Percentiles rank a stretch among this genome's conserved stretches.
Conservation (phyloP, 1,139 yeast species). For the Suhomyces maxii region DNA sequence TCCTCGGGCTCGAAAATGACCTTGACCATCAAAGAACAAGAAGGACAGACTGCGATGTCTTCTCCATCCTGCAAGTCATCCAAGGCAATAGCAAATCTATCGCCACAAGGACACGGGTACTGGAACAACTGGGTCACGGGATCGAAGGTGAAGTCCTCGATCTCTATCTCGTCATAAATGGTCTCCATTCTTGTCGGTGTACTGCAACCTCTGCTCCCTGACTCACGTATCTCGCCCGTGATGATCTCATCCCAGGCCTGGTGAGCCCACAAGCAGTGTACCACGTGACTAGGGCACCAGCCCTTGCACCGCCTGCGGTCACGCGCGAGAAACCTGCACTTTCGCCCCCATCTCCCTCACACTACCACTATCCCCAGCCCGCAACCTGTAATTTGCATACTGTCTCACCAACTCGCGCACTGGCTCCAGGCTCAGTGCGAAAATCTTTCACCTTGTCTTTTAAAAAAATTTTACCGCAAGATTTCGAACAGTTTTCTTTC, state of each 20-base stretch:
- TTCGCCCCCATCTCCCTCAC: background rate
- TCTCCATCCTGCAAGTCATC: constrained; percentile 91
- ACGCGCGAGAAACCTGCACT: background rate
- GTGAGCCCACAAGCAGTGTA: no score
- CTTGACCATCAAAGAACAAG: constrained; percentile 90
- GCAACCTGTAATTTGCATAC: constrained; percentile 8
- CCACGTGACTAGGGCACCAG: constrained; percentile 11
- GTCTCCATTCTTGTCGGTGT: constrained; percentile 40
- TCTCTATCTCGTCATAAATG: constrained; percentile 91
- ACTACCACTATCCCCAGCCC: background rate
- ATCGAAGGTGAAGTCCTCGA: constrained; percentile 94
- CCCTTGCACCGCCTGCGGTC: constrained; percentile 7
- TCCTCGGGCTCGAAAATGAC: constrained; percentile 76
- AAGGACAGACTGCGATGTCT: constrained; percentile 94
- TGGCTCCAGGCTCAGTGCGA: constrained; percentile 3
- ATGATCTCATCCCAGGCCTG: no score
- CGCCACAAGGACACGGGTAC: constrained; percentile 99
- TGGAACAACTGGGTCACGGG: constrained; percentile 76
- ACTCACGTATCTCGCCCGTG: background rate
- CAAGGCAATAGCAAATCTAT: constrained; percentile 79
- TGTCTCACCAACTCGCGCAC: constrained; percentile 1
- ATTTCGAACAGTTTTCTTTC: constrained; percentile 13
- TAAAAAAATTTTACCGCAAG: constrained; percentile 13
- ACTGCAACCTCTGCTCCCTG: no score
- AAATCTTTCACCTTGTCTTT: constrained; percentile 12